Percentiles rank a stretch among this genome's conserved stretches.
These are phyloP conservation scores for Cystobasidium onofrii DNA, from an alignment of 768 basidiomycete genomes.

Conservation along the genomic window DNA sequence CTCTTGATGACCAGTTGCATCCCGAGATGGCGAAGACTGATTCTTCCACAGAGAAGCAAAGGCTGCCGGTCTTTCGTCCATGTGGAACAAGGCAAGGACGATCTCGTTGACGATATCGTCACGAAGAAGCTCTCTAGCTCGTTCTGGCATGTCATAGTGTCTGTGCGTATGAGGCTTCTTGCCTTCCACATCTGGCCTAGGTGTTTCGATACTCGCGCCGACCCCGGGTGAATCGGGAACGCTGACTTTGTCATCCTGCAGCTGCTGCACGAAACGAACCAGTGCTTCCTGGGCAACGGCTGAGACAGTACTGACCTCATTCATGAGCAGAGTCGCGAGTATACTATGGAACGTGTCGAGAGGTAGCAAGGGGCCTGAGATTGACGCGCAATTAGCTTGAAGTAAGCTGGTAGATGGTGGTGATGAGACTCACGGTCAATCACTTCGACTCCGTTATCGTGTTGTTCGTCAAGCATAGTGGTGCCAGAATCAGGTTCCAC, in stretches of 20 bases:
- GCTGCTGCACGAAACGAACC: not conserved
- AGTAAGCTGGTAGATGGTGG: no score
- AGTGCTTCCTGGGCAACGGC: slow-evolving; percentile 12
- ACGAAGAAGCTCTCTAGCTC: not conserved
- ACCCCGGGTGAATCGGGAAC: not conserved
- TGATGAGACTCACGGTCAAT: not conserved
- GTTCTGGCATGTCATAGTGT: not conserved
- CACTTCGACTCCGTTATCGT: not conserved
- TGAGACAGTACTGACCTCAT: slow-evolving; percentile 7
- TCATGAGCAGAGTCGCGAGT: slow-evolving; percentile 72
- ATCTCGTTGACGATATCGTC: not conserved
- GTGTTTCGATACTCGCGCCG: not conserved
- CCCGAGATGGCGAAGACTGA: not conserved
- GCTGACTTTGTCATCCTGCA: not conserved
- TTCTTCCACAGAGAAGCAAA: not conserved
- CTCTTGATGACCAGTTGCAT: not conserved
- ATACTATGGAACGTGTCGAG: slow-evolving; percentile 86
- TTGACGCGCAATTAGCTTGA: not conserved
- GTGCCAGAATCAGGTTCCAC: not conserved
- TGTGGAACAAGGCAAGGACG: not conserved
- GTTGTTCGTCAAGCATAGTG: not conserved
- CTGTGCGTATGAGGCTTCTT: not conserved
- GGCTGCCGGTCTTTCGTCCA: not conserved
- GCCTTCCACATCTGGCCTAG: not conserved
- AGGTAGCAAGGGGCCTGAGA: slow-evolving; percentile 48